Base-by-base conservation (phyloP, 345 rosid genomes). In the Bruguiera sexangula region DNA sequence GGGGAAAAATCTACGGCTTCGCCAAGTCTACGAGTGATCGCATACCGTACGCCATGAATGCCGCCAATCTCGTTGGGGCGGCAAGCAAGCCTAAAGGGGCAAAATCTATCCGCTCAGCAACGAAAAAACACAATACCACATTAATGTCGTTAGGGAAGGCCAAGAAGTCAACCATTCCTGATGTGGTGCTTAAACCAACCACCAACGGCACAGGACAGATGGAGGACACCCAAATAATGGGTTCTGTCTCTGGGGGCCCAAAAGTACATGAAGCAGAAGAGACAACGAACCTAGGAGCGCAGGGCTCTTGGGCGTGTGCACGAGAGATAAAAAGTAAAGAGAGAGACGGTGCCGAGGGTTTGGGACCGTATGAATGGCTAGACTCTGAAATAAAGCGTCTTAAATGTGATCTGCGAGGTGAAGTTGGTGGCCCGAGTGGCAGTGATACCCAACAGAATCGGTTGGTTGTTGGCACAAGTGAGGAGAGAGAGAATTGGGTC, bases 341-440 rank as follows among this genome's bases (percentile, higher is more conserved):
- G 76, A 63, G 26, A 66, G 73, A 70, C 75, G 67, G 13, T 21
- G 21, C 3, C 5, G 85, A 83, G 54, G 59, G 51, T n/a, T 66
- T 82, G 74, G 93, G 82, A 76, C 87, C 89, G 34, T 80, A 82
- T 48, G 91, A 84, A 68, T 88, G 97, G 96, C 77, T 87, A 15
- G 92, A 92, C 75, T 32, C 82, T 67, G 92, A 92, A 85, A 69
- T 89, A 64, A 78, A 80, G 77, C 78, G 87, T 26, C 85, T 92
- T 26, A 73, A 75, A 63, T 37, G 65, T 67, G 48, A 54, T 15
- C 69, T 75, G 21, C 80, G 67, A 55, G n/a, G 62, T 9, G 65
- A 62, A 59, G 59, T 37, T 31, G 62, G 19, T 27, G 7, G 8
- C 43, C 55, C 64, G 8, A 43, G 31, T 19, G 70, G 68, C 69